Base-by-base conservation (phyloP, 495 filamentous ascomycete species). In the Daldinia concentrica region DNA sequence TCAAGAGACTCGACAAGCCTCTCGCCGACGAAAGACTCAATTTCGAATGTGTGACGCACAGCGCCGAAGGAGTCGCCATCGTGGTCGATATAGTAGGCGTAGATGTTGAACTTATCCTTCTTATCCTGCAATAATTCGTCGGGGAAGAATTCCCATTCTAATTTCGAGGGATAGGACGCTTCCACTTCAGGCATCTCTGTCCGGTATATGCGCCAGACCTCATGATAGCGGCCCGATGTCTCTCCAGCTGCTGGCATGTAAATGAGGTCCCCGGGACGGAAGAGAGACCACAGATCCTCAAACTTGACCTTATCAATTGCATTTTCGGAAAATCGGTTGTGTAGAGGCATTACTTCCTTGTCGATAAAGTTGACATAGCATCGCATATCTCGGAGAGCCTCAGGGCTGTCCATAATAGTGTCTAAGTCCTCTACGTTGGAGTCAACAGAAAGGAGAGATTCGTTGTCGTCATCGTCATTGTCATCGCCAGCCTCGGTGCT, bases 11-110 rank as follows among this genome's bases (percentile, higher is more conserved):
- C 84, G 67, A 92, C 89, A 2, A 83, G 74, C 3, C 67, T 75
- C 14, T 88, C 90, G 14, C 90, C 90, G 3, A 76, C 67, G 69
- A 86, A 92, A 1, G 58, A 50, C 6, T 72, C 71, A 14, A 92
- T 84, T 6, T 67, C 59, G 45, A 87, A 81, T 2, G 72, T 77
- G 2, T 81, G 63, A 11, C 77, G 77, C 15, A 80, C 78, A 0
- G 78, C 80, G 8, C 89, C 85, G 59, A 88, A 91, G 0, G 77
- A 78, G 2, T 79, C 79, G 0, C 91, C 90, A 57, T 90, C 84
- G 58, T 84, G 88, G 66, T 91, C 88, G 27, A 91, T 79, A 57
- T 86, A 87, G 27, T 84, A 79, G 55, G 76, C 78, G 4, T 68
- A 54, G 8, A 84, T 66, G 5, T 61, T 71, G 52, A 75, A 82